Evolutionary conservation across 495 filamentous ascomycete genomes (phyloP).

Genomic region (Penicillium waksmanii): DNA sequence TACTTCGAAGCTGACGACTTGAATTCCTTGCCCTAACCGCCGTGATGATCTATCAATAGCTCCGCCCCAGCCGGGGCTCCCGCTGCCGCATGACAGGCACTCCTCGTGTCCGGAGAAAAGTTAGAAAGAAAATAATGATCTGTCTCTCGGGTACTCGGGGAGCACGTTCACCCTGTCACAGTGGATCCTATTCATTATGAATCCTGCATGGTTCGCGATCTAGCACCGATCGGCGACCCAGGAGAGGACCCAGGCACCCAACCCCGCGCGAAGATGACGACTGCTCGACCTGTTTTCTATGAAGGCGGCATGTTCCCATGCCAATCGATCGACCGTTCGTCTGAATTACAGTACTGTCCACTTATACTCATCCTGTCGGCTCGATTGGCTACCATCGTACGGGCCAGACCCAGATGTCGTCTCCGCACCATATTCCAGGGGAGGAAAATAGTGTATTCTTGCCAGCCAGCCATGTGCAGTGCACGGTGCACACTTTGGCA

Average conservation of each 20-base stretch:
- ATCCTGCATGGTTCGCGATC: slow-evolving; percentile 21
- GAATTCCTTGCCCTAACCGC: neutral
- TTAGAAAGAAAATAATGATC: neutral
- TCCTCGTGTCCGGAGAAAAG: slow-evolving; percentile 4
- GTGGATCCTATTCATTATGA: slow-evolving; percentile 22
- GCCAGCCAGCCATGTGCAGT: slow-evolving; percentile 24
- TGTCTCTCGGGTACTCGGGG: slow-evolving; percentile 14
- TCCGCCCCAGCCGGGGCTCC: slow-evolving; percentile 1
- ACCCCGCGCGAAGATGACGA: slow-evolving; percentile 12
- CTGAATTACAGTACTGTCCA: slow-evolving; percentile 9
- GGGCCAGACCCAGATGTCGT: slow-evolving; percentile 5
- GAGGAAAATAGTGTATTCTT: slow-evolving; percentile 1
- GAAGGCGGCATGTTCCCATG: slow-evolving; percentile 3
- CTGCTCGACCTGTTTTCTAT: slow-evolving; percentile 3
- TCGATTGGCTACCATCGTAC: slow-evolving; percentile 16
- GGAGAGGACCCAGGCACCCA: slow-evolving; percentile 11
- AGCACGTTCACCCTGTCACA: slow-evolving; percentile 15
- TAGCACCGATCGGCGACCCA: slow-evolving; percentile 16
- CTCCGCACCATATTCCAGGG: slow-evolving; percentile 8
- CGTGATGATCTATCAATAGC: slow-evolving; percentile 5
- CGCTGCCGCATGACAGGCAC: neutral
- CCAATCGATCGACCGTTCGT: slow-evolving; percentile 26
- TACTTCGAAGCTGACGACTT: neutral
- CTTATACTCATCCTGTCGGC: neutral
- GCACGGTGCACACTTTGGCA: slow-evolving; percentile 14